Evolutionary conservation across 1,139 yeast species (phyloP).

Genomic region (Suhomyces maxii): DNA sequence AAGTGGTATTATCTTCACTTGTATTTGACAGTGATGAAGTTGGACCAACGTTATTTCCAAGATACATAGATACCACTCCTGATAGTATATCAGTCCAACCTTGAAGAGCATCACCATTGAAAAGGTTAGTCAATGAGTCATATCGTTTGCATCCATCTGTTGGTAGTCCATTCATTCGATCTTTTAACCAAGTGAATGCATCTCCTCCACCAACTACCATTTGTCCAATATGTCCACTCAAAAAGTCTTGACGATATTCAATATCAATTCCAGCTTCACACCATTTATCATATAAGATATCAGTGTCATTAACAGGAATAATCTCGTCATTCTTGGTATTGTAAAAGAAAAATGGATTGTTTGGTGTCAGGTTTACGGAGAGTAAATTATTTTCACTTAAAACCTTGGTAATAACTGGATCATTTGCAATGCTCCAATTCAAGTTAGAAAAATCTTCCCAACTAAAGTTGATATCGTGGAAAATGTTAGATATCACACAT

Average conservation of each 20-base stretch:
- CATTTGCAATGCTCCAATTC: neutral
- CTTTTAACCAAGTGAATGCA: constrained; percentile 10
- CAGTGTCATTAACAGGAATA: constrained; percentile 16
- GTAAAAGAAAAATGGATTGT: constrained; percentile 22
- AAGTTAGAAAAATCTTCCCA: neutral
- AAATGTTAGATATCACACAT: neutral
- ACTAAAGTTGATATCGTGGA: neutral
- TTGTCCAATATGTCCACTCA: constrained; percentile 19
- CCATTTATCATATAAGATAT: constrained; percentile 15
- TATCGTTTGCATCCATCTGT: neutral
- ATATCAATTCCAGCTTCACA: constrained; percentile 17
- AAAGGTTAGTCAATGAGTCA: neutral
- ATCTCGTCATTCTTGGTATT: constrained; percentile 21
- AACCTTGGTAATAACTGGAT: neutral
- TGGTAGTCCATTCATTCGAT: neutral
- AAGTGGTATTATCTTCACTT: too few relatives aligned
- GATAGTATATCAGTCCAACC: neutral
- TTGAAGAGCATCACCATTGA: neutral
- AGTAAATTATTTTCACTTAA: neutral
- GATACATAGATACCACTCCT: neutral
- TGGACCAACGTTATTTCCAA: neutral
- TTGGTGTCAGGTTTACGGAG: constrained; percentile 14
- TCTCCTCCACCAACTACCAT: constrained; percentile 16
- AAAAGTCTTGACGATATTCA: constrained; percentile 16
- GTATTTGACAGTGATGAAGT: neutral